Evolutionary conservation across 257 asterid genomes (phyloP).

Genomic region (Marsdenia floribunda): DNA sequence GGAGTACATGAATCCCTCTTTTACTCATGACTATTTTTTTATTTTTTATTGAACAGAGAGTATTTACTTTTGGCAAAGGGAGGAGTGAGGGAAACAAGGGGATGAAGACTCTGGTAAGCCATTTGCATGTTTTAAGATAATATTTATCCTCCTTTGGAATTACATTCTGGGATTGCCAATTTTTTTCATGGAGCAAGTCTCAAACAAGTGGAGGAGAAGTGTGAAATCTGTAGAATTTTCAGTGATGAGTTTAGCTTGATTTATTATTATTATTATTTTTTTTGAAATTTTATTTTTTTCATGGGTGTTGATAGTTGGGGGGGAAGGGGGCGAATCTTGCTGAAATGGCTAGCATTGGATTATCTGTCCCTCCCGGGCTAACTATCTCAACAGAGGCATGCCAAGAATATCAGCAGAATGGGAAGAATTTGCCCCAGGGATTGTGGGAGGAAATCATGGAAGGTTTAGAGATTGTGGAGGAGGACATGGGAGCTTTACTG

Average conservation of each 20-base stretch:
- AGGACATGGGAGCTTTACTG: constrained; percentile 78
- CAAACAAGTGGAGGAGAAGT: neutral
- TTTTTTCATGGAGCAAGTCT: neutral
- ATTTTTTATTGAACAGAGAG: constrained; percentile 39
- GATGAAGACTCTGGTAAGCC: constrained; percentile 88
- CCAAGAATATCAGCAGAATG: constrained; percentile 74
- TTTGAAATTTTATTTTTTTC: neutral
- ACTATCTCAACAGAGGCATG: constrained; percentile 97
- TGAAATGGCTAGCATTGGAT: constrained; percentile 96
- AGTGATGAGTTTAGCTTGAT: neutral
- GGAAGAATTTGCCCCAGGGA: constrained; percentile 60
- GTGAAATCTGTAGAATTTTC: neutral
- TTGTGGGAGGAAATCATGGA: constrained; percentile 83
- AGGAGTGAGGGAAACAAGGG: constrained; percentile 90
- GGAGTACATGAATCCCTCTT: neutral
- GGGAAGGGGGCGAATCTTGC: constrained; percentile 99
- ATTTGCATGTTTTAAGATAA: neutral
- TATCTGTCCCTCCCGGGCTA: constrained; percentile 94
- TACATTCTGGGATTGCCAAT: neutral
- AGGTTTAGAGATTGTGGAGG: constrained; percentile 58
- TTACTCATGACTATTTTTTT: too few relatives aligned
- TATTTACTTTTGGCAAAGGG: constrained; percentile 87
- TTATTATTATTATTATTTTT: neutral
- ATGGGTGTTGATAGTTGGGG: constrained; percentile 52
- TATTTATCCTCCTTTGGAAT: neutral